These are phyloP conservation scores for Trifolium pratense DNA, from an alignment of 306 rosid genomes.

Conservation along the genomic window DNA sequence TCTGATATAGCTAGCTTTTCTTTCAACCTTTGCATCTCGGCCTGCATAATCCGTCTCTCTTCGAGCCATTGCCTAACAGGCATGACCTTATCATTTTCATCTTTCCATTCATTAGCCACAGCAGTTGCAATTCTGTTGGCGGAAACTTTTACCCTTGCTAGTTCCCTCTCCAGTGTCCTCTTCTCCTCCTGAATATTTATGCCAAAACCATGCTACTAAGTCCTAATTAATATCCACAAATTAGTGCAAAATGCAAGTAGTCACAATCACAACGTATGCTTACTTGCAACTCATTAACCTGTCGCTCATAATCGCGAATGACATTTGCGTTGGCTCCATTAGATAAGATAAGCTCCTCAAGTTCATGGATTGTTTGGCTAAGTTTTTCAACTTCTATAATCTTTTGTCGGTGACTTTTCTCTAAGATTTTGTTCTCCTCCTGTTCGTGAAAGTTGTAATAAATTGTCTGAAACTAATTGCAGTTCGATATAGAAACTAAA, in stretches of 20 bases:
- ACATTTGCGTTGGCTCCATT: constrained; percentile 77
- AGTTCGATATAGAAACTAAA: constrained; percentile 13
- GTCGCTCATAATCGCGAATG: constrained; percentile 76
- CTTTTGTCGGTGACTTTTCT: constrained; percentile 88
- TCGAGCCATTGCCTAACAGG: constrained; percentile 95
- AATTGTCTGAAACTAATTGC: constrained; percentile 28
- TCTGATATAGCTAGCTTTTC: constrained; percentile 80
- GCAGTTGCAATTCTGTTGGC: constrained; percentile 85
- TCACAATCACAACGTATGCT: constrained; percentile 28
- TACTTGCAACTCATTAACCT: constrained; percentile 71
- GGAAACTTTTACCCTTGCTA: constrained; percentile 82
- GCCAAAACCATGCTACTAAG: constrained; percentile 36
- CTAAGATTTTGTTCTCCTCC: constrained; percentile 94
- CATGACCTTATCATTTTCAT: constrained; percentile 89
- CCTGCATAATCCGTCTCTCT: constrained; percentile 93
- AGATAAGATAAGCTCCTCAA: constrained; percentile 85
- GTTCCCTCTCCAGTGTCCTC: constrained; percentile 86
- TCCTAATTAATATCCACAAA: constrained; percentile 11
- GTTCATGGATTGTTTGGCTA: constrained; percentile 82
- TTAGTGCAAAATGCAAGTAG: background rate
- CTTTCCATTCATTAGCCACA: constrained; percentile 95
- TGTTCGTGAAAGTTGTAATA: constrained; percentile 45
- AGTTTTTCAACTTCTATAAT: constrained; percentile 91
- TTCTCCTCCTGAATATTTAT: constrained; percentile 76
- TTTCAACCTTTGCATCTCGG: constrained; percentile 86